Percentiles rank a stretch among this genome's conserved stretches.
Evolutionary conservation across 2,329 filamentous ascomycete species (phyloP).

Genomic region (Exutisphaerella laricina): DNA sequence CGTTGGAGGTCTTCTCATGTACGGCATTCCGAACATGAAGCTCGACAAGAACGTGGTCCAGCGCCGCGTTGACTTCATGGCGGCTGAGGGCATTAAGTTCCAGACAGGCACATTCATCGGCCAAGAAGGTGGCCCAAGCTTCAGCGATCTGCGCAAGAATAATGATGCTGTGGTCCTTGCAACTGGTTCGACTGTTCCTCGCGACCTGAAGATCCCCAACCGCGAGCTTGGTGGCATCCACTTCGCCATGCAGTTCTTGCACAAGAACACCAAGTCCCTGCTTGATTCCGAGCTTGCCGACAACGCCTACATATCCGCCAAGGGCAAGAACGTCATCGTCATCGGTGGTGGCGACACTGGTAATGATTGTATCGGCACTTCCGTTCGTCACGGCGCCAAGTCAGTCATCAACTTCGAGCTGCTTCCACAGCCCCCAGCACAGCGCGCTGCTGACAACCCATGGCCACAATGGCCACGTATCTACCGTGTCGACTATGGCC

Average conservation of each 20-base stretch:
- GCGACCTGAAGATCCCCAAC: slow-evolving; percentile 85
- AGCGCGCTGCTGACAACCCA: slow-evolving; percentile 89
- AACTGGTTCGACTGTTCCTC: slow-evolving; percentile 86
- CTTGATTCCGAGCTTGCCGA: slow-evolving; percentile 85
- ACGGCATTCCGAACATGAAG: slow-evolving; percentile 99
- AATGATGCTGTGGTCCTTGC: slow-evolving; percentile 85
- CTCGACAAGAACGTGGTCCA: slow-evolving; percentile 97
- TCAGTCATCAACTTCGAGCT: slow-evolving; percentile 96
- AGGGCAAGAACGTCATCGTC: slow-evolving; percentile 91
- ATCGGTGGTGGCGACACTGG: slow-evolving; percentile 97
- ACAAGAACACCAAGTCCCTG: slow-evolving; percentile 96
- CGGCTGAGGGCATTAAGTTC: slow-evolving; percentile 77
- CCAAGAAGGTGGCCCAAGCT: slow-evolving; percentile 56
- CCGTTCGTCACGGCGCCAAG: slow-evolving; percentile 89
- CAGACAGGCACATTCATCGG: slow-evolving; percentile 73
- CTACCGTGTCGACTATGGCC: slow-evolving; percentile 97
- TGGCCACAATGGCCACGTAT: slow-evolving; percentile 99
- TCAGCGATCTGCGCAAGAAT: slow-evolving; percentile 65
- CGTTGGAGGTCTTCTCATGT: slow-evolving; percentile 89
- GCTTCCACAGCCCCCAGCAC: slow-evolving; percentile 81
- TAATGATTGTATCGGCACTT: slow-evolving; percentile 97
- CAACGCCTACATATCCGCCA: slow-evolving; percentile 83
- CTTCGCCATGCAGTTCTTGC: slow-evolving; percentile 95
- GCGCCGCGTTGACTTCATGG: slow-evolving; percentile 92
- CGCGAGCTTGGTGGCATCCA: slow-evolving; percentile 86